A percentile compares a stretch with the other conserved stretches of the same genome.
Conservation (phyloP, 2,329 filamentous ascomycete species). For the Neoarthrinium moseri region DNA sequence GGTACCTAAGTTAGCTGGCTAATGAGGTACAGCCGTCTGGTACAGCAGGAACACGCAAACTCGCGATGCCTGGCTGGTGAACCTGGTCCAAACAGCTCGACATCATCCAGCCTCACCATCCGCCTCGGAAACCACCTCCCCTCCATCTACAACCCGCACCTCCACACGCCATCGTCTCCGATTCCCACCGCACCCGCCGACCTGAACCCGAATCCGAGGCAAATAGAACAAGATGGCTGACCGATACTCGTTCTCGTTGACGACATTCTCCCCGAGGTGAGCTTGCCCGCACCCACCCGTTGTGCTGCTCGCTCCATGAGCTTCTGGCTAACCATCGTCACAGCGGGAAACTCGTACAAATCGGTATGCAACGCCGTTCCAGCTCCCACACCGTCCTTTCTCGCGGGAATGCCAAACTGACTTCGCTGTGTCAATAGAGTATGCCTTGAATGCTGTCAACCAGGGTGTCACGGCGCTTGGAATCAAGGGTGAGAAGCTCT, state of each 20-base stretch:
- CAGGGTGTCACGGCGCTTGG: conserved; percentile 97
- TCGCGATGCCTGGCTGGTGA: conserved; percentile 24
- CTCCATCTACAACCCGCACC: conserved; percentile 5
- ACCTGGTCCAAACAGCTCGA: conserved; percentile 5
- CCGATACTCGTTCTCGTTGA: conserved; percentile 98
- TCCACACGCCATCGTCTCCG: neutral
- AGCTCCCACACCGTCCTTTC: neutral
- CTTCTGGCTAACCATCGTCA: conserved; percentile 27
- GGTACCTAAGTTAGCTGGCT: no score
- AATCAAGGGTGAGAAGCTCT: conserved; percentile 95
- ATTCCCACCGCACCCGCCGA: conserved; percentile 1
- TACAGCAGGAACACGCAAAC: conserved; percentile 24
- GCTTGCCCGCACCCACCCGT: no score
- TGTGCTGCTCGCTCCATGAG: conserved; percentile 11
- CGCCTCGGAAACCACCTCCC: neutral
- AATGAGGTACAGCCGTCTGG: no score
- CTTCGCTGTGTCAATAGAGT: conserved; percentile 61
- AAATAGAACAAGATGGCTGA: conserved; percentile 72
- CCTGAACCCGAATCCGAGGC: no score
- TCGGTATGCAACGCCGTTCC: conserved; percentile 59
- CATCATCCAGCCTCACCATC: conserved; percentile 6
- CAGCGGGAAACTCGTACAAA: conserved; percentile 98
- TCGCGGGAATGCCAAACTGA: conserved; percentile 9
- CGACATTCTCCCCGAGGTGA: conserved; percentile 98
- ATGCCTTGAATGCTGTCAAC: conserved; percentile 98